Evolutionary conservation across 148 eudicot genomes (phyloP).

Genomic region (Fagopyrum esculentum): DNA sequence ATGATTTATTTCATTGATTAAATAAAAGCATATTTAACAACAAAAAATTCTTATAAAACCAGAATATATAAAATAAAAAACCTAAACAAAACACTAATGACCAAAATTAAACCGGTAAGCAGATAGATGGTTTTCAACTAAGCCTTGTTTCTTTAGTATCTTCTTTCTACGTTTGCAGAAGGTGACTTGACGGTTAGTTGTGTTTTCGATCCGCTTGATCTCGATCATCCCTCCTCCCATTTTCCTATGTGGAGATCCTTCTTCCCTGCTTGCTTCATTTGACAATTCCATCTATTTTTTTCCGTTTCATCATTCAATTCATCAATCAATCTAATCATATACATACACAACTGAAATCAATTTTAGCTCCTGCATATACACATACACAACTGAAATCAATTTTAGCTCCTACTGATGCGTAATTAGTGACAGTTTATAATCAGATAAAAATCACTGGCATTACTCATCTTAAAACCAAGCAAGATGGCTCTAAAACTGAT

Average conservation of each 20-base stretch:
- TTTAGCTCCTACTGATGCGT: too few species aligned
- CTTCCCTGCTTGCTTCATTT: conserved; percentile 42
- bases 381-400: too few species aligned
- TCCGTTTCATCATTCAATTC: background rate
- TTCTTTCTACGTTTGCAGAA: conserved; percentile 82
- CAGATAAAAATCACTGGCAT: background rate
- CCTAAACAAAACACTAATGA: too few species aligned
- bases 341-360: too few species aligned
- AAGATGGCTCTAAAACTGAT: conserved; percentile 11
- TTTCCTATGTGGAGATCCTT: conserved; percentile 62
- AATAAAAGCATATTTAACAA: too few species aligned
- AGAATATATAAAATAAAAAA: too few species aligned
- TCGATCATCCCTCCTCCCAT: conserved; percentile 83
- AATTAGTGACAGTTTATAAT: background rate
- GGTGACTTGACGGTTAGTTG: conserved; percentile 89
- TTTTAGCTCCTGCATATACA: too few species aligned
- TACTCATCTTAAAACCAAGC: background rate
- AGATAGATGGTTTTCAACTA: too few species aligned
- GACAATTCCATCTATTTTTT: conserved; percentile 45
- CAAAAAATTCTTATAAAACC: too few species aligned
- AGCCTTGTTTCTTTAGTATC: too few species aligned
- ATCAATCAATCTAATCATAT: background rate
- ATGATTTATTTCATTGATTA: too few species aligned
- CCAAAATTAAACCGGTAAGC: too few species aligned
- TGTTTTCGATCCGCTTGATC: conserved; percentile 97